Conservation (phyloP, 2,329 filamentous ascomycete species). For the Lachnellula occidentalis region DNA sequence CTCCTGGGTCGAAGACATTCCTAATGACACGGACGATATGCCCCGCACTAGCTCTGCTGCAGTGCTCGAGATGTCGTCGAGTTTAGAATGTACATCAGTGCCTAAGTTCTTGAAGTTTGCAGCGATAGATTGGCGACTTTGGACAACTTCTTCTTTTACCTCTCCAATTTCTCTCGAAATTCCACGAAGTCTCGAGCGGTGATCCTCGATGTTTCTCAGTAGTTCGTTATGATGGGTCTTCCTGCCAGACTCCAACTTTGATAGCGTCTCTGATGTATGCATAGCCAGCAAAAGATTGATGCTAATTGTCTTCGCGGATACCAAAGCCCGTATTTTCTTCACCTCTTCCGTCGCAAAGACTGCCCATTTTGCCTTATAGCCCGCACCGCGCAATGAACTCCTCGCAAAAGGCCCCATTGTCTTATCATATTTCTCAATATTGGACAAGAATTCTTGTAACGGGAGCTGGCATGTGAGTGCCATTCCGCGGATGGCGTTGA, state of each 20-base stretch:
- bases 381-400: background rate
- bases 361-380: background rate
- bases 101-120: background rate
- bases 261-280: background rate
- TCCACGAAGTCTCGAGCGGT: background rate
- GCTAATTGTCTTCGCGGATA: constrained; percentile 1
- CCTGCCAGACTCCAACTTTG: background rate
- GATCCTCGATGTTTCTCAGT: background rate
- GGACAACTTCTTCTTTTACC: background rate
- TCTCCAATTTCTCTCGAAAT: background rate
- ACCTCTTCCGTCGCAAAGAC: background rate
- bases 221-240: background rate
- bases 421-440: background rate
- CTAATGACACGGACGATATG: background rate
- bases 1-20: background rate
- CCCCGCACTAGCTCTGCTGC: background rate
- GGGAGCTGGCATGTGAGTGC: background rate
- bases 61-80: background rate
- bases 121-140: background rate
- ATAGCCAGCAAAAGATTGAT: background rate
- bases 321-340: background rate
- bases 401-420: background rate
- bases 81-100: background rate
- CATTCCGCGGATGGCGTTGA: constrained; percentile 3
- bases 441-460: background rate